A percentile compares a stretch with the other conserved stretches of the same genome.
These are phyloP conservation scores for Solidago caesia DNA, from an alignment of 129 eudicot species.

Conservation along the genomic window DNA sequence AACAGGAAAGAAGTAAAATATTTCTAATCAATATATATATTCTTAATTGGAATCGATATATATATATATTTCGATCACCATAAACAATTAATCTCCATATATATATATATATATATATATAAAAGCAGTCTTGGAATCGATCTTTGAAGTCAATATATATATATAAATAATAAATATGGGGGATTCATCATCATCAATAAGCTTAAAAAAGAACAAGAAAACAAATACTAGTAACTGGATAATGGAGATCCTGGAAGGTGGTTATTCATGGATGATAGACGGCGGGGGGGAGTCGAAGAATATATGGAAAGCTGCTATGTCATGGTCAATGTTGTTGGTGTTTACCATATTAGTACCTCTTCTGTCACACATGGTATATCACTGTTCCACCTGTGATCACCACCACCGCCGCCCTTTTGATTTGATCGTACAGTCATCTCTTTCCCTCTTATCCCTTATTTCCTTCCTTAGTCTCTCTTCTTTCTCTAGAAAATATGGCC, in stretches of 20 bases:
- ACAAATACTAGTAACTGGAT: slow-evolving; percentile 25
- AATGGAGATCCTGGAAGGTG: slow-evolving; percentile 42
- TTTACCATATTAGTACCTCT: slow-evolving; percentile 58
- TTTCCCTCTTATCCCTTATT: slow-evolving; percentile 48
- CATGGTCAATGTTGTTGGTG: slow-evolving; percentile 64
- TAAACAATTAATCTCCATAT: no score
- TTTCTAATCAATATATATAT: no score
- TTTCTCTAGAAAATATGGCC: slow-evolving; percentile 53
- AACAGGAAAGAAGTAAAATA: no score
- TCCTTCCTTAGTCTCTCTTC: slow-evolving; percentile 56
- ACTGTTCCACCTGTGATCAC: slow-evolving; percentile 53
- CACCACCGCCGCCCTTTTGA: slow-evolving; percentile 60
- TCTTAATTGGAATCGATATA: no score
- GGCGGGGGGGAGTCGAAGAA: slow-evolving; percentile 8
- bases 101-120: no score
- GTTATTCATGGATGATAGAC: slow-evolving; percentile 41
- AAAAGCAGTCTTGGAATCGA: no score
- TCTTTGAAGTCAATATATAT: no score
- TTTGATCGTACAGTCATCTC: slow-evolving; percentile 52
- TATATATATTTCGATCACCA: no score
- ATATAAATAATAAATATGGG: slow-evolving; percentile 21
- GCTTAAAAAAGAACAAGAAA: slow-evolving; percentile 10
- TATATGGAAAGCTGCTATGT: slow-evolving; percentile 51
- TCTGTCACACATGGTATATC: slow-evolving; percentile 55
- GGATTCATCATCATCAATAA: neutral